Conservation (phyloP, 1,284 basidiomycete genomes). For the Fomitiporia mediterranea region DNA sequence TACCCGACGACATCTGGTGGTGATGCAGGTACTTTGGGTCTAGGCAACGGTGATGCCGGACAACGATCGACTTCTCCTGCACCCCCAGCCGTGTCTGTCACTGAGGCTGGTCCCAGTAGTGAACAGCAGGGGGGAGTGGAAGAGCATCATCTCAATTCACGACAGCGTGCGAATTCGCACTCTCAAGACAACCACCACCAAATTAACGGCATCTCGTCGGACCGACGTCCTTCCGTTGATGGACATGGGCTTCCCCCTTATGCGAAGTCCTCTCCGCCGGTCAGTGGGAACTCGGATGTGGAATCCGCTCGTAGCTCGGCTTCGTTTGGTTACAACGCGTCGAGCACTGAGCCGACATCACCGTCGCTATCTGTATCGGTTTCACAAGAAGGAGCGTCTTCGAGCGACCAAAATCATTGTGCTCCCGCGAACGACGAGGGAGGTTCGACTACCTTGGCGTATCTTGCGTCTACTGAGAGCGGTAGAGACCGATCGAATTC, state of each 20-base stretch:
- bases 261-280: conserved; percentile 8
- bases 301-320: conserved; percentile 15
- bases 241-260: conserved; percentile 13
- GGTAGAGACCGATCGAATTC: conserved; percentile 6
- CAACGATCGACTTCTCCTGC: conserved; percentile 14
- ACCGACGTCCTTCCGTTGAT: conserved; percentile 5
- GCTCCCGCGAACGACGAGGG: background rate
- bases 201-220: background rate
- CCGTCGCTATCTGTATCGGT: conserved; percentile 13
- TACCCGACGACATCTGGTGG: background rate
- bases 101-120: conserved; percentile 16
- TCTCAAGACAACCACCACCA: background rate
- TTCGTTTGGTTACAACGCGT: conserved; percentile 9
- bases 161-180: background rate
- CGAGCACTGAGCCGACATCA: conserved; percentile 10
- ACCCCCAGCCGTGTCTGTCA: conserved; percentile 19
- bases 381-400: conserved; percentile 16
- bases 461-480: background rate
- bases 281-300: conserved; percentile 10
- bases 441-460: background rate
- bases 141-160: background rate
- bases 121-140: background rate
- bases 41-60: background rate
- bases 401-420: conserved; percentile 4
- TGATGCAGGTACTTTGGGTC: background rate